Evolutionary conservation across 257 asterid species (phyloP).

Genomic region (Solanum bulbocastanum): DNA sequence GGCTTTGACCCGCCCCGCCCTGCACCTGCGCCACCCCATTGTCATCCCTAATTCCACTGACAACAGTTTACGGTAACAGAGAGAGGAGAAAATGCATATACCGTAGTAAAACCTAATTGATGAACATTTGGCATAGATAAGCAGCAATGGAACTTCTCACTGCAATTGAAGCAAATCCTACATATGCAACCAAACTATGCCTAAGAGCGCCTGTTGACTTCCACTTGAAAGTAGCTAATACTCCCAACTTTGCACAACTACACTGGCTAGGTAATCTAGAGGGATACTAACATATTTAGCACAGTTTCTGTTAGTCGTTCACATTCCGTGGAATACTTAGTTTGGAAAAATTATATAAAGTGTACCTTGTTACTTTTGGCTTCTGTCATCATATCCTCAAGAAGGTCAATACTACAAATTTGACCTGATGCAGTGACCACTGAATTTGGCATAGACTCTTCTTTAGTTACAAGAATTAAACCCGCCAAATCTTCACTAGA

Average conservation of each 20-base stretch:
- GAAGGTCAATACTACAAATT: slow-evolving; percentile 29
- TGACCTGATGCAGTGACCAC: slow-evolving; percentile 43
- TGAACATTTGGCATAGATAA: not conserved
- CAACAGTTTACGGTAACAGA: not conserved
- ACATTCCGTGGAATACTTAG: not conserved
- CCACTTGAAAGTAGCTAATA: not conserved
- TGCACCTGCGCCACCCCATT: too few relatives aligned
- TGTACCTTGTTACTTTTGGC: slow-evolving; percentile 72
- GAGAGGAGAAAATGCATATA: not conserved
- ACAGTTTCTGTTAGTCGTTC: not conserved
- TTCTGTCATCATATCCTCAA: slow-evolving; percentile 57
- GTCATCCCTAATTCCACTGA: not conserved
- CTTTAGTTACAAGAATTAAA: slow-evolving; percentile 15
- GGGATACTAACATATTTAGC: not conserved
- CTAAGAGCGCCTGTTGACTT: not conserved
- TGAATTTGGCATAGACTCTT: slow-evolving; percentile 15
- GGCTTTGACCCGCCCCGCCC: too few relatives aligned
- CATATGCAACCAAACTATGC: not conserved
- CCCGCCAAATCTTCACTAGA: slow-evolving; percentile 4
- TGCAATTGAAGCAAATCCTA: not conserved
- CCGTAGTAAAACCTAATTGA: not conserved
- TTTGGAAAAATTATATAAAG: not conserved
- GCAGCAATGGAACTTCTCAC: not conserved
- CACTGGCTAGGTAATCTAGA: not conserved
- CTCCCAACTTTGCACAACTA: not conserved